These are phyloP conservation scores for Cladobotryum protrusum DNA, from an alignment of 2,329 filamentous ascomycete genomes.

Conservation along the genomic window DNA sequence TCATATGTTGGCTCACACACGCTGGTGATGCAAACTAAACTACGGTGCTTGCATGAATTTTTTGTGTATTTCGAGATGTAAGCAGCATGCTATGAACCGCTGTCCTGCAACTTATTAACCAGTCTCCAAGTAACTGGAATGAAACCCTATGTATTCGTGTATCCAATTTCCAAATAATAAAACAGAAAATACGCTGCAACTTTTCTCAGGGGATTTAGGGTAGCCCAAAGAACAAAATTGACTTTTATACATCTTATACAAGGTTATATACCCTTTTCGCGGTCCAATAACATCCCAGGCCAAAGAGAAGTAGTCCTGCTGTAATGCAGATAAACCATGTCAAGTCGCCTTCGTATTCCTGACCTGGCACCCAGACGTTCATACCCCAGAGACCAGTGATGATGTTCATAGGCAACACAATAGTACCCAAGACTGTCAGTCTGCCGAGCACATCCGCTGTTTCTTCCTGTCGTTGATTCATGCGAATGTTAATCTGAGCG, in stretches of 20 bases:
- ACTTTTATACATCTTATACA: constrained; percentile 40
- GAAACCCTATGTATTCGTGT: too few species aligned
- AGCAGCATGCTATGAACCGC: too few species aligned
- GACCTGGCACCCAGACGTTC: constrained; percentile 95
- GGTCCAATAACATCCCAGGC: constrained; percentile 69
- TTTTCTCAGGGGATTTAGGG: too few species aligned
- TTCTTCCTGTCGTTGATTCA: constrained; percentile 96
- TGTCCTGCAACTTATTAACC: too few species aligned
- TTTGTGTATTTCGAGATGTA: too few species aligned
- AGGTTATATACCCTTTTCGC: constrained; percentile 81
- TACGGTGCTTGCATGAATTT: too few species aligned
- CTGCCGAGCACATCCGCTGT: constrained; percentile 93
- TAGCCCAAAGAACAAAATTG: too few species aligned
- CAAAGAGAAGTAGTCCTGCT: constrained; percentile 70
- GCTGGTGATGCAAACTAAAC: too few species aligned
- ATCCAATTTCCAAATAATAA: too few species aligned
- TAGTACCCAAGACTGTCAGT: constrained; percentile 91
- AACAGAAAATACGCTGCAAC: too few species aligned
- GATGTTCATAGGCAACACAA: constrained; percentile 97
- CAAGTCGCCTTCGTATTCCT: constrained; percentile 69
- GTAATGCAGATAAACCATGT: constrained; percentile 73
- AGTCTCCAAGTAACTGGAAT: too few species aligned
- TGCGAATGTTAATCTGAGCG: constrained; percentile 97
- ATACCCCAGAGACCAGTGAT: constrained; percentile 98
- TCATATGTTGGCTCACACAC: too few species aligned